Base-by-base conservation (phyloP, 305 asterid genomes). In the Solanum aculeatissimum region DNA sequence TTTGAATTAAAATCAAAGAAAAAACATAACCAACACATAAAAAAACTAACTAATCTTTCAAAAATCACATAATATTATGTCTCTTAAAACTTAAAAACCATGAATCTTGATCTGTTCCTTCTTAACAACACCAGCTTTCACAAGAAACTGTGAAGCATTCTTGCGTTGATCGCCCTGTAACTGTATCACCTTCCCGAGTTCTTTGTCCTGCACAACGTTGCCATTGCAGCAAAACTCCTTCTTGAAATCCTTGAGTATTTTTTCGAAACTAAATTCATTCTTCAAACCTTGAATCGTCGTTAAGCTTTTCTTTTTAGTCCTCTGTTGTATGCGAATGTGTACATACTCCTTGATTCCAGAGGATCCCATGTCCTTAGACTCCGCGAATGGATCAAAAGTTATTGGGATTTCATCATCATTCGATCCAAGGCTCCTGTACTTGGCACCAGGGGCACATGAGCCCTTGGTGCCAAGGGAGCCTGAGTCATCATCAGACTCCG, bases 301-400 rank as follows among this genome's bases (percentile, higher is more conserved):
- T 60, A 84, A 54, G 51, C 85, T 65, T 38, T 86, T 83, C 53
- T 47, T 80, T 2, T 55, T 81, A 60, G 80, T 86, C 45, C 87
- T 35, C 5, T 83, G 87, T 58, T 86, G 87, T 54, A 84, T 29
- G 16, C 83, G 83, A 10, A 86, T 49, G 35, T 84, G 87, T n/a
- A 86, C 85, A 27, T 84, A 86, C n/a, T 86, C 87, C 1, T 70
- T 86, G 5, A 80, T 12, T 29, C 75, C 75, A 35, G 15, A 4
- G 3, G 49, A 25, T 4, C 75, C 75, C 18, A 35, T n/a, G 25
- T 18, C 7, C 0, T 32, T 35, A 3, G 27, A 11, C 25, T 68
- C 75, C 1, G 16, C 25, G 25, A 68, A 68, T 2, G 75, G 75
- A 68, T 68, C 49, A 40, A 68, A 68, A 4, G 16, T 18, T 4